phyloP scores from a whole-genome alignment of 2,329 filamentous ascomycete species.

The Aspergillus amoenus region DNA sequence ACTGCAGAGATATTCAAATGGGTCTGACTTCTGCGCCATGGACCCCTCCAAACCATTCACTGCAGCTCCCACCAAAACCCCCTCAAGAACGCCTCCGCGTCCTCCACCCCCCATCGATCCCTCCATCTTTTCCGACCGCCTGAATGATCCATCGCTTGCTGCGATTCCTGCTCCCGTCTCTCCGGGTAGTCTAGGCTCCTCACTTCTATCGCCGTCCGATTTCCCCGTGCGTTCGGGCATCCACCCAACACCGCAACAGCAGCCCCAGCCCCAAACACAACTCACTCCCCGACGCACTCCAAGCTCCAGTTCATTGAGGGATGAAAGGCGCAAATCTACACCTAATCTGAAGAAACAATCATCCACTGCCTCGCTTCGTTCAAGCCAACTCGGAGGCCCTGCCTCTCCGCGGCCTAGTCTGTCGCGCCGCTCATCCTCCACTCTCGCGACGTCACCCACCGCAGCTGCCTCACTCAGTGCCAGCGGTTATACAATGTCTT shows the following conservation, averaged over 20 bases:
- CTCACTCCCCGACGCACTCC: constrained; percentile 30
- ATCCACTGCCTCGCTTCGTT: constrained; percentile 40
- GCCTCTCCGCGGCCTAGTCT: constrained; percentile 30
- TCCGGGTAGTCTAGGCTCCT: constrained; percentile 21
- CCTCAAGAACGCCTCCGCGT: constrained; percentile 15
- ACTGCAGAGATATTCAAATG: constrained; percentile 14
- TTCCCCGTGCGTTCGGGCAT: constrained; percentile 19
- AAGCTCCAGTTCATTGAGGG: constrained; percentile 36
- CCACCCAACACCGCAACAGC: constrained; percentile 13
- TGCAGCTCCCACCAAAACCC: constrained; percentile 19
- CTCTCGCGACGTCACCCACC: constrained; percentile 27
- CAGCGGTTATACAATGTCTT: constrained; percentile 25
- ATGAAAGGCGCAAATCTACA: constrained; percentile 37
- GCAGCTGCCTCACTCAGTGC: constrained; percentile 4
- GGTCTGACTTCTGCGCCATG: constrained; percentile 27
- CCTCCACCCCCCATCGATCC: constrained; percentile 18
- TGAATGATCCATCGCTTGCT: constrained; percentile 29
- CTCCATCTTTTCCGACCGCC: constrained; percentile 22
- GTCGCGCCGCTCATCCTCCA: constrained; percentile 37
- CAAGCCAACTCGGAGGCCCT: constrained; percentile 27
- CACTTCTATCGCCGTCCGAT: constrained; percentile 27
- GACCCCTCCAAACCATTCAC: constrained; percentile 29
- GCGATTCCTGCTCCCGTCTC: constrained; percentile 28
- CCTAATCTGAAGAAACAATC: constrained; percentile 39
- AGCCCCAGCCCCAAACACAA: not conserved